Evolutionary conservation across 1,284 basidiomycete species (phyloP), one percentile per base, ranked within the genome.

Genomic region (Ceratorhiza oryzae-sativae): DNA sequence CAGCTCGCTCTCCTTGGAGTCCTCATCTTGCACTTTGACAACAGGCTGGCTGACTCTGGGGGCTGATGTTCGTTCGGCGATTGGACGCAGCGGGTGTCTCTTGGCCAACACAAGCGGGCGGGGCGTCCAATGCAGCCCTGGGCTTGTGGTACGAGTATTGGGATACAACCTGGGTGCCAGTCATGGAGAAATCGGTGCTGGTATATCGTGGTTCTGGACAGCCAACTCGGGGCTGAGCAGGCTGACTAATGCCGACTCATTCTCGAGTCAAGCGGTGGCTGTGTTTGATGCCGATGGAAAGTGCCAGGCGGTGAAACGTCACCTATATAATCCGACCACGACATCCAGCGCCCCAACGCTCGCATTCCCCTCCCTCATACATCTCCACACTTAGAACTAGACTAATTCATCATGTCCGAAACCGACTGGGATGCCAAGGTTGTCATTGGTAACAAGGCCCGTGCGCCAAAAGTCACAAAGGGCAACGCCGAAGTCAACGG

Each of bases 391-490:
- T 6, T 45, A 71, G 45, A 67, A 56, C 46, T 72, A 65, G 46
- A 72, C 61, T 27, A 41, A 63, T 51, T 71, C 34, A 62, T 62
- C 60, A 65, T 65, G 62, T 48, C 42, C 62, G 34, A 65, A 41
- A 27, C 34, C 23, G 89, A 92, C 48, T 91, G 90, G 90, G 90
- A 93, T 74, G 80, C 79, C 77, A 90, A 91, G 79, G 82, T 83
- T 71, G 90, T 95, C 76, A 94, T 96, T 76, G 94, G 94, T 73
- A 84, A 79, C 78, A 93, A 88, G 79, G 85, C 86, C 75, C 86
- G 87, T 75, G 85, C 85, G 5, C 84, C 90, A 15, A 90, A 89
- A 78, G 90, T 92, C 72, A 82, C 90, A 45, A 88, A 86, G 79
- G 91, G 86, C 73, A 80, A 86, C 56, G 83, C 88, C 2, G 90